Percentiles rank a stretch among this genome's conserved stretches.
Conservation (phyloP, 2,329 filamentous ascomycete species). For the Fusarium falciforme region DNA sequence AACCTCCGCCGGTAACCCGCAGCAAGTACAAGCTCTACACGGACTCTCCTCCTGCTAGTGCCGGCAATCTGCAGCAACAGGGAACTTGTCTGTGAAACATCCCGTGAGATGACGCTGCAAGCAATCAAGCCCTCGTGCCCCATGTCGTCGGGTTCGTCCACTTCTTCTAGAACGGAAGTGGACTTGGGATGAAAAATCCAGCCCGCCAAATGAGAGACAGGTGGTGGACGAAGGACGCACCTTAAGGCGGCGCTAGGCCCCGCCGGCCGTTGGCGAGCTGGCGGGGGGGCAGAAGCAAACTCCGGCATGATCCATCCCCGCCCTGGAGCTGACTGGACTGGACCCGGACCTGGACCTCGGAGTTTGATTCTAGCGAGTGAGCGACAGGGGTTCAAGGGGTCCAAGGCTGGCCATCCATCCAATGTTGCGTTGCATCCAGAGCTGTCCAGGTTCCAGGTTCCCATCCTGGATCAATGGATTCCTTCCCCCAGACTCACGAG, state of each 20-base stretch:
- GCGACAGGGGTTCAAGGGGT: slow-evolving; percentile 35
- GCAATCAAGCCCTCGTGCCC: neutral
- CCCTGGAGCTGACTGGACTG: neutral
- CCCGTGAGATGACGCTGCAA: slow-evolving; percentile 19
- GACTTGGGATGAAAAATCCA: slow-evolving; percentile 6
- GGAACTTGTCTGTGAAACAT: neutral
- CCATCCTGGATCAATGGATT: slow-evolving; percentile 2
- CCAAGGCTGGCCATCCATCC: slow-evolving; percentile 1
- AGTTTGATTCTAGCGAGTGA: slow-evolving; percentile 20
- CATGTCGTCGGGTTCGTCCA: neutral
- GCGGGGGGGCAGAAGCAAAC: slow-evolving; percentile 2
- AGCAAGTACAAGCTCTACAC: neutral
- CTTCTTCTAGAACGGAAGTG: slow-evolving; percentile 10
- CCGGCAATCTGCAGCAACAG: slow-evolving; percentile 6
- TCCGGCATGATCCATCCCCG: slow-evolving; percentile 1
- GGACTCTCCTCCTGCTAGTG: neutral
- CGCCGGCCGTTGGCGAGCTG: slow-evolving; percentile 13
- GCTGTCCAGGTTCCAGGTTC: slow-evolving; percentile 11
- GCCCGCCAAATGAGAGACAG: slow-evolving; percentile 23
- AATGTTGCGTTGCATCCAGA: neutral
- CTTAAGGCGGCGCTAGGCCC: slow-evolving; percentile 17
- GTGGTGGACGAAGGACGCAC: neutral
- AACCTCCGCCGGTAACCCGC: neutral
- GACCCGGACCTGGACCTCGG: slow-evolving; percentile 1
- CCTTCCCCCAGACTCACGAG: slow-evolving; percentile 19